These are phyloP conservation scores for Boletus fagicola DNA, from an alignment of 768 basidiomycete genomes.

Conservation along the genomic window DNA sequence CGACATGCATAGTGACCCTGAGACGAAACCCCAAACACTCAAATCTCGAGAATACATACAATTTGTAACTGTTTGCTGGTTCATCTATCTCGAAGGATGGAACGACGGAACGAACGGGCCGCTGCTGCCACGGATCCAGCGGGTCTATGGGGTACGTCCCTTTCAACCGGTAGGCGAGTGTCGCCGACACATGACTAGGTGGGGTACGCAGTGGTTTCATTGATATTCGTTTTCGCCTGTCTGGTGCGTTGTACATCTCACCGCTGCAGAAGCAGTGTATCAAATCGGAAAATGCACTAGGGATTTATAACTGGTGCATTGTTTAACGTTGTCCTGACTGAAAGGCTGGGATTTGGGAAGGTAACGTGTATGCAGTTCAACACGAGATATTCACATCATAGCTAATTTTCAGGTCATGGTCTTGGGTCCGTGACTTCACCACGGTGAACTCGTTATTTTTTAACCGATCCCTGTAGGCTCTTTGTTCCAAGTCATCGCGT, in stretches of 20 bases:
- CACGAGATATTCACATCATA: not conserved
- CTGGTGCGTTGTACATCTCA: conserved; percentile 31
- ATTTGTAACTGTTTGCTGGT: conserved; percentile 53
- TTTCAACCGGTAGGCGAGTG: not conserved
- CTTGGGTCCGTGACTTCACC: conserved; percentile 27
- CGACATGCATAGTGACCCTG: not conserved
- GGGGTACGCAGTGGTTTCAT: conserved; percentile 49
- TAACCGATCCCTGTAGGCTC: conserved; percentile 41
- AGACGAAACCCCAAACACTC: conserved; percentile 3
- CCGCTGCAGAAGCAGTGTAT: not conserved
- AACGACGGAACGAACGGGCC: conserved; percentile 77
- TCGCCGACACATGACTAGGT: conserved; percentile 34
- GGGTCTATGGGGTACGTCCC: conserved; percentile 44
- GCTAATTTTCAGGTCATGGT: conserved; percentile 37
- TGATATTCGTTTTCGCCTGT: conserved; percentile 53
- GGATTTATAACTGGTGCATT: conserved; percentile 46
- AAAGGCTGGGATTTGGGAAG: conserved; percentile 44
- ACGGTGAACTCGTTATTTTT: not conserved
- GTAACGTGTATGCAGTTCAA: conserved; percentile 18
- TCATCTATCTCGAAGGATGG: conserved; percentile 68
- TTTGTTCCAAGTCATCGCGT: conserved; percentile 50
- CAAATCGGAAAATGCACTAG: conserved; percentile 26
- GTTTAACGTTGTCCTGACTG: conserved; percentile 46
- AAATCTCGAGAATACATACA: conserved; percentile 39
- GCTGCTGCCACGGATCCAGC: conserved; percentile 68